These are phyloP conservation scores for Stropharia rugosoannulata DNA, from an alignment of 768 basidiomycete genomes.

Conservation along the genomic window DNA sequence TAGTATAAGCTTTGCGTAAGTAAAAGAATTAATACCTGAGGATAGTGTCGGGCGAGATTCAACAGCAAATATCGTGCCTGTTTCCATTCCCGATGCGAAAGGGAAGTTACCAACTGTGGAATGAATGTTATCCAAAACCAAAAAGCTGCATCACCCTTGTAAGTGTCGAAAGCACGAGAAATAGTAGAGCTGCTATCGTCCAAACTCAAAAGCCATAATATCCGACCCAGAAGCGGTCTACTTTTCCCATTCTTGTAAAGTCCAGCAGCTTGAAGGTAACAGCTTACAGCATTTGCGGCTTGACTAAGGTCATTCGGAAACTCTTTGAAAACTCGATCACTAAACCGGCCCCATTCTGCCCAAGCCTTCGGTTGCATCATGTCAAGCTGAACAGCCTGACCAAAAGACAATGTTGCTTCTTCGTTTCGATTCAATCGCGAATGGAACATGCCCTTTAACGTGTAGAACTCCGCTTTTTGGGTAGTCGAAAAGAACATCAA, in stretches of 20 bases:
- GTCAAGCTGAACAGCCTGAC: constrained; percentile 95
- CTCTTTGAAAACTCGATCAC: constrained; percentile 92
- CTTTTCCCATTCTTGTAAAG: constrained; percentile 93
- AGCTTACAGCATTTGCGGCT: constrained; percentile 92
- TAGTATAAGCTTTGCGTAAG: constrained; percentile 1
- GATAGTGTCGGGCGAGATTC: constrained; percentile 87
- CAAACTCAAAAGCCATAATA: constrained; percentile 94
- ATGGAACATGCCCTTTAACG: constrained; percentile 98
- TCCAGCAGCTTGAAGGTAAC: constrained; percentile 96
- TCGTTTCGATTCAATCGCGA: constrained; percentile 82
- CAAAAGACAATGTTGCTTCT: constrained; percentile 90
- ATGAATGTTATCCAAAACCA: constrained; percentile 99
- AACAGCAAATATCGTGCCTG: constrained; percentile 88
- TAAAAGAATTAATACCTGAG: constrained; percentile 63
- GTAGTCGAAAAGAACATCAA: constrained; percentile 92
- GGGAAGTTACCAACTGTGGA: constrained; percentile 87
- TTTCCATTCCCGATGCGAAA: constrained; percentile 90
- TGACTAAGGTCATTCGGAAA: constrained; percentile 67
- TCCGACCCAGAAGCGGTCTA: constrained; percentile 84
- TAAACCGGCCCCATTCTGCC: constrained; percentile 97
- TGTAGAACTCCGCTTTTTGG: constrained; percentile 99
- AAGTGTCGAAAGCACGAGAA: constrained; percentile 85
- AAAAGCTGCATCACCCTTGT: constrained; percentile 93
- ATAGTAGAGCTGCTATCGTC: constrained; percentile 77
- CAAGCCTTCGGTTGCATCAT: constrained; percentile 94